Conservation (phyloP, 2,329 filamentous ascomycete species). For the Samsoniella hepiali region DNA sequence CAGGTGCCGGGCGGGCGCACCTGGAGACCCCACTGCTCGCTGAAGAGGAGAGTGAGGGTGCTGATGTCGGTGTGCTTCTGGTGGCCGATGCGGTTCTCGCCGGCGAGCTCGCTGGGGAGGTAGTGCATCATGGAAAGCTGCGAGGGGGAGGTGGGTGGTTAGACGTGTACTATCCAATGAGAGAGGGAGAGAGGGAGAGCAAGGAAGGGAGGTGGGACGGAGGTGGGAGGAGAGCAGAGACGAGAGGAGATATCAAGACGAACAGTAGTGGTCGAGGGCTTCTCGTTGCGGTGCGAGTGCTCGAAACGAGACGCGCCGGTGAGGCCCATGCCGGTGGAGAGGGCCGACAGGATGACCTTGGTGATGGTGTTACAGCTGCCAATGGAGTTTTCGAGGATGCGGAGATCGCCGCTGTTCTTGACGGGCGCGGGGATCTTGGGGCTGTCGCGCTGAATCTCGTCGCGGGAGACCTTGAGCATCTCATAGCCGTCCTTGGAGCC, state of each 20-base stretch:
- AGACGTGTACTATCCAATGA: neutral
- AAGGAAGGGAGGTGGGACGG: neutral
- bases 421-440: constrained; percentile 45
- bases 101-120: constrained; percentile 42
- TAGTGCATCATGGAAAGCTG: constrained; percentile 54
- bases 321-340: constrained; percentile 47
- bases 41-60: constrained; percentile 53
- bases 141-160: neutral
- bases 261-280: constrained; percentile 44
- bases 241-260: neutral
- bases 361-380: constrained; percentile 49
- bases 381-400: constrained; percentile 48
- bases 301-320: constrained; percentile 46
- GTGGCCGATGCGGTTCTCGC: constrained; percentile 46
- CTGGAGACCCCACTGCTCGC: constrained; percentile 56
- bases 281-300: constrained; percentile 49
- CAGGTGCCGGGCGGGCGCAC: constrained; percentile 44
- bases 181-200: neutral
- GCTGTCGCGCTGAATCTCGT: constrained; percentile 47
- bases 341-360: constrained; percentile 48
- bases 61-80: constrained; percentile 58
- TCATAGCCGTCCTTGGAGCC: constrained; percentile 51
- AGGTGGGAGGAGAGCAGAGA: neutral
- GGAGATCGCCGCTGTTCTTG: constrained; percentile 47
- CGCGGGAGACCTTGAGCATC: constrained; percentile 51